Evolutionary conservation across 2,329 filamentous ascomycete species (phyloP).

Genomic region (Colletotrichum caudatum): DNA sequence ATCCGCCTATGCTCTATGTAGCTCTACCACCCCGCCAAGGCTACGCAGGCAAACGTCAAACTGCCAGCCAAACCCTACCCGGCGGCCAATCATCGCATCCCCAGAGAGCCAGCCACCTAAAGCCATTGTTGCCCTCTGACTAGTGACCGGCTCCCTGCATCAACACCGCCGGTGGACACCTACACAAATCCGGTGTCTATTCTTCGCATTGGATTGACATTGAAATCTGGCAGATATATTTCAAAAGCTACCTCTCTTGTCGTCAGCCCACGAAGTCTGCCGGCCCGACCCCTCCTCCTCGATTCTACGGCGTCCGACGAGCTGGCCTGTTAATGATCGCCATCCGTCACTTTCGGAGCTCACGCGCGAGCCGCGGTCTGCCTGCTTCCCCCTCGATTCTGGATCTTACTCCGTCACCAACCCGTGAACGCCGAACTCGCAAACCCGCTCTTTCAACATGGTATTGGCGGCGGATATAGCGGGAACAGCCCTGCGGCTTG

Average conservation of each 20-base stretch:
- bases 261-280: slow-evolving; percentile 2
- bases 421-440: slow-evolving; percentile 25
- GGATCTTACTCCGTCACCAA: slow-evolving; percentile 38
- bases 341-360: slow-evolving; percentile 37
- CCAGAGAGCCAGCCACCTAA: slow-evolving; percentile 32
- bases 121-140: slow-evolving; percentile 22
- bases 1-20: slow-evolving; percentile 14
- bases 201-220: slow-evolving; percentile 19
- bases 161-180: slow-evolving; percentile 30
- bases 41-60: slow-evolving; percentile 35
- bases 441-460: slow-evolving; percentile 18
- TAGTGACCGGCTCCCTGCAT: slow-evolving; percentile 33
- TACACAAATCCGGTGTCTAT: slow-evolving; percentile 15
- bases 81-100: slow-evolving; percentile 28
- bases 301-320: slow-evolving; percentile 27
- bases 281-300: neutral
- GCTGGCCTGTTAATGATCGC: slow-evolving; percentile 40
- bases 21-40: slow-evolving; percentile 41
- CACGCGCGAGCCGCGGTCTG: slow-evolving; percentile 40
- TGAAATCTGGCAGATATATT: slow-evolving; percentile 23
- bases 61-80: slow-evolving; percentile 12
- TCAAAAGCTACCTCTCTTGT: slow-evolving; percentile 19
- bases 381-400: slow-evolving; percentile 36
- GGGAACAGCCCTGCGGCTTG: slow-evolving; percentile 28
- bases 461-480: slow-evolving; percentile 29